phyloP scores from a whole-genome alignment of 169 alveolate genomes.

The Plasmodium gallinaceum region DNA sequence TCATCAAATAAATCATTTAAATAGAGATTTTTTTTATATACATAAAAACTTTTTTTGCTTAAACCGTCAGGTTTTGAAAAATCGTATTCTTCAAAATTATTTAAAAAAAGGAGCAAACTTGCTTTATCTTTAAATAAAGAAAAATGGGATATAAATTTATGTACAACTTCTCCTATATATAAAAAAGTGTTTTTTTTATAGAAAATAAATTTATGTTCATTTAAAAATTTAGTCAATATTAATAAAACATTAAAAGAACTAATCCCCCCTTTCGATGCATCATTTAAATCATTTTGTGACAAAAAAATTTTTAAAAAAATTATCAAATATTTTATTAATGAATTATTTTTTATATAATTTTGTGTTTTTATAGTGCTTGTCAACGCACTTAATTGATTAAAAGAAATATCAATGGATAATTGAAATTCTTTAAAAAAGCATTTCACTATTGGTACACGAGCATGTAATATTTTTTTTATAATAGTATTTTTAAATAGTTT shows the following conservation, averaged over 20 bases:
- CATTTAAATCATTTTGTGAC: constrained; percentile 26
- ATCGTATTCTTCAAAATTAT: background rate
- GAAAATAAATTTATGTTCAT: constrained; percentile 7
- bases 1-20: constrained; percentile 6
- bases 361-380: constrained; percentile 36
- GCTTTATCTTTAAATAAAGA: constrained; percentile 35
- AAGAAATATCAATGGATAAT: constrained; percentile 25
- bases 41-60: too few species aligned
- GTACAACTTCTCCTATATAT: constrained; percentile 51
- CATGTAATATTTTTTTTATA: constrained; percentile 2
- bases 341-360: background rate
- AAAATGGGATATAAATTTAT: constrained; percentile 27
- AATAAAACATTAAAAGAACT: constrained; percentile 35
- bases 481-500: constrained; percentile 7
- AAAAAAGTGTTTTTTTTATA: constrained; percentile 11
- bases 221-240: background rate
- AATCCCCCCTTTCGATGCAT: constrained; percentile 49
- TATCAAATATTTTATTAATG: constrained; percentile 15
- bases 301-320: constrained; percentile 41
- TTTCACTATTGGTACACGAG: constrained; percentile 42
- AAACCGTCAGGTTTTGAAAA: background rate
- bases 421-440: constrained; percentile 16
- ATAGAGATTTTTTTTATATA: background rate
- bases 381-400: constrained; percentile 38
- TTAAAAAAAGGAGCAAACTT: constrained; percentile 3